These are phyloP conservation scores for Cytauxzoon felis DNA, from an alignment of 169 alveolate species.

Conservation along the genomic window DNA sequence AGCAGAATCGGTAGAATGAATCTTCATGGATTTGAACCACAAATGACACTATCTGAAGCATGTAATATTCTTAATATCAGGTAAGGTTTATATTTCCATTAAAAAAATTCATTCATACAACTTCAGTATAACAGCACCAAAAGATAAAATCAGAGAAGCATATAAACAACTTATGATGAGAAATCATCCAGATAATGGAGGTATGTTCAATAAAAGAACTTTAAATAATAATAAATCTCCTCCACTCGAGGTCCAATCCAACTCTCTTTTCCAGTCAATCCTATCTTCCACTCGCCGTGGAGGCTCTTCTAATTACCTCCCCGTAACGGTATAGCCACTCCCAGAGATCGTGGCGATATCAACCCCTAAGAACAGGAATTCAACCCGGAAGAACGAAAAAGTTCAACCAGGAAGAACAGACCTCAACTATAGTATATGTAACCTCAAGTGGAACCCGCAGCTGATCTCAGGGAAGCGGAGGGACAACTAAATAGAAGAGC, in stretches of 20 bases:
- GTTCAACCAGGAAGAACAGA: neutral
- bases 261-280: too few relatives aligned
- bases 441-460: too few relatives aligned
- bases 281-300: too few relatives aligned
- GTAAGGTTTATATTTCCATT: conserved; percentile 1
- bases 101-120: neutral
- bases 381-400: too few relatives aligned
- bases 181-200: conserved; percentile 88
- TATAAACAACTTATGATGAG: conserved; percentile 84
- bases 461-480: too few relatives aligned
- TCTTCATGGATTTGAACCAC: conserved; percentile 69
- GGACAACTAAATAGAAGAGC: too few relatives aligned
- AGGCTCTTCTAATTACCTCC: too few relatives aligned
- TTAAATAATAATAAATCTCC: neutral
- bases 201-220: conserved; percentile 36
- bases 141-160: conserved; percentile 73
- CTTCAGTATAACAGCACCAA: conserved; percentile 70
- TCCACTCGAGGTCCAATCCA: too few relatives aligned
- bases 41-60: conserved; percentile 71
- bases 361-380: too few relatives aligned
- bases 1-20: conserved; percentile 28
- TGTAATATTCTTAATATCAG: conserved; percentile 66
- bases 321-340: too few relatives aligned
- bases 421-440: neutral
- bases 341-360: too few relatives aligned